Evolutionary conservation across 441 rosid genomes (phyloP), one percentile per base, ranked within the genome.

Genomic region (Geranium incanum): DNA sequence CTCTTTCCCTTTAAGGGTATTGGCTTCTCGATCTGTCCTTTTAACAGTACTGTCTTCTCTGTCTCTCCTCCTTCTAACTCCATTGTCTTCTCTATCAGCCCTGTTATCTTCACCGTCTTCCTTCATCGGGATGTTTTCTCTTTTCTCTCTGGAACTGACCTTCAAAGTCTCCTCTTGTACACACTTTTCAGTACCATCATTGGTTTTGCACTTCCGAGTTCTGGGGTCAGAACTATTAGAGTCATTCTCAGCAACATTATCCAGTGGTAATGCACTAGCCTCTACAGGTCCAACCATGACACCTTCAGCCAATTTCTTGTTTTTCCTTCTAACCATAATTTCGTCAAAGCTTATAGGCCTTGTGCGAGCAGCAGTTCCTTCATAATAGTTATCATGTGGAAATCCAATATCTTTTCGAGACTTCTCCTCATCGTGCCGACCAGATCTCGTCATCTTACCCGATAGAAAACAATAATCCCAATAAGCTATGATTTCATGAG

Each of bases 281-380:
- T 75, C 86, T 33, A 33, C 67, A 73, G 66, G 57, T 74, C 71
- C 78, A 59, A 71, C 83, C 74, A 78, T 73, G 65, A 79, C 78
- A 78, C 50, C 77, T 69, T 80, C 88, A 77, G 78, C 73, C 36
- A 83, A 70, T 62, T 76, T 84, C 82, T 78, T 90, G 77, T 66
- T 80, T 78, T 84, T 84, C 83, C 97, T 89, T 72, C 79, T 87
- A 16, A 70, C 74, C 96, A 89, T 87, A 75, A 92, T 90, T 81
- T 90, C 97, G 68, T 89, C 95, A 69, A 82, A 81, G 74, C 91
- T 85, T 76, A 85, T 81, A 66, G 97, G 99, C 81, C 99, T 89
- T 41, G 97, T 92, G 41, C 97, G 86, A 65, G 99, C 99, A 77
- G 97, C 85, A 74, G 90, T 85, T 70, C 88, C 90, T 66, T 83